A percentile compares a stretch with the other conserved stretches of the same genome.
phyloP scores from a whole-genome alignment of 2,329 filamentous ascomycete genomes.

The Metarhizium humberi region DNA sequence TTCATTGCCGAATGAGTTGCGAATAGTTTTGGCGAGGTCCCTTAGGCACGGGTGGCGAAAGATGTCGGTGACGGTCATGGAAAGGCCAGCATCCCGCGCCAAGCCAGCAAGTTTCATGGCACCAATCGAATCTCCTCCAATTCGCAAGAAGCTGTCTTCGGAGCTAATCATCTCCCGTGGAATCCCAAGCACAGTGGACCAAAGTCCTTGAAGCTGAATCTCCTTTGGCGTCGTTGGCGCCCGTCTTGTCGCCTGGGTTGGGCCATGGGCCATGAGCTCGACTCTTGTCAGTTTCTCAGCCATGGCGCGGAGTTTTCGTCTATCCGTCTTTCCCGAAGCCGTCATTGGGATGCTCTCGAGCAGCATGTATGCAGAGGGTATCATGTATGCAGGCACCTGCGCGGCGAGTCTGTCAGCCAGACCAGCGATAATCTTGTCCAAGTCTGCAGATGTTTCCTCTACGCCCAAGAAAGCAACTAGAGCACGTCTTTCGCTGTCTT shows the following conservation, averaged over 20 bases:
- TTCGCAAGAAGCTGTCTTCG: conserved; percentile 5
- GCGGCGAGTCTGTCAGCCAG: neutral
- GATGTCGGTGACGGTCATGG: conserved; percentile 29
- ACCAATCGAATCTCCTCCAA: conserved; percentile 8
- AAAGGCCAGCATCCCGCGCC: conserved; percentile 22
- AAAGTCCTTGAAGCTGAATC: conserved; percentile 6
- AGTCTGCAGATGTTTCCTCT: neutral
- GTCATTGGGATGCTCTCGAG: conserved; percentile 9
- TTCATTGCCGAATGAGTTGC: neutral
- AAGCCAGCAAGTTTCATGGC: conserved; percentile 27
- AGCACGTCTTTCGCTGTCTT: neutral
- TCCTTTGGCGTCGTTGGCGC: neutral
- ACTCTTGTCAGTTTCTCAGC: conserved; percentile 5
- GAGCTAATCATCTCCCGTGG: conserved; percentile 4
- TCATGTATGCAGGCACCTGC: conserved; percentile 7
- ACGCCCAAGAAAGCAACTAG: neutral
- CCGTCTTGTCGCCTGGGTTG: neutral
- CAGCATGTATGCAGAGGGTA: conserved; percentile 9
- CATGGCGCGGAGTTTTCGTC: conserved; percentile 6
- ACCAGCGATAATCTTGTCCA: neutral
- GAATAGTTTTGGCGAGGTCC: neutral
- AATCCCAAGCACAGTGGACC: conserved; percentile 6
- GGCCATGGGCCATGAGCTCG: conserved; percentile 1
- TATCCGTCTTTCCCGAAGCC: conserved; percentile 12
- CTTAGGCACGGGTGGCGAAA: conserved; percentile 16